phyloP scores from a whole-genome alignment of 768 basidiomycete genomes.

The Serendipita indica region DNA sequence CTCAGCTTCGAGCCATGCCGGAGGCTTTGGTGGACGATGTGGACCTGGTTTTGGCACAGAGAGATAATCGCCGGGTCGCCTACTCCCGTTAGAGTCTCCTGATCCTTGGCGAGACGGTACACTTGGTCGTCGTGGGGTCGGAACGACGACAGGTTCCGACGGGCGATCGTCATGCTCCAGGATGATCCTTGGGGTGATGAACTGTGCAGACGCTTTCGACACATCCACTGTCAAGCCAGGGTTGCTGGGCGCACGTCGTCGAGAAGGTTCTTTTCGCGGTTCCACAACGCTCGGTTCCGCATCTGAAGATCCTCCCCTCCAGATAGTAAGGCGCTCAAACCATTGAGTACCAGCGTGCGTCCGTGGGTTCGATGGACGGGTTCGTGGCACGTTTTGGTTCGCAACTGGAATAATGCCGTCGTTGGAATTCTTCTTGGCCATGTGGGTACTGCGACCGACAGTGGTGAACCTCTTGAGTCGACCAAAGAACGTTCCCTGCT shows the following conservation, averaged over 20 bases:
- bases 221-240: neutral
- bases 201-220: neutral
- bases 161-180: neutral
- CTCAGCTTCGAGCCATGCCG: neutral
- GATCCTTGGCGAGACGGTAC: neutral
- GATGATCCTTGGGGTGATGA: neutral
- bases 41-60: neutral
- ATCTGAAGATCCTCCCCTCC: neutral
- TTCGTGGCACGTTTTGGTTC: neutral
- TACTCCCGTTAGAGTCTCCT: neutral
- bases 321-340: neutral
- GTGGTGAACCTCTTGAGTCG: neutral
- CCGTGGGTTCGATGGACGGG: neutral
- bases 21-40: neutral
- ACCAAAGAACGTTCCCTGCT: neutral
- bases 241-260: neutral
- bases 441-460: neutral
- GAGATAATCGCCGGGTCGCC: neutral
- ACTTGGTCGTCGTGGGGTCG: neutral
- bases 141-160: neutral
- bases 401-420: neutral
- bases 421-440: constrained; percentile 6
- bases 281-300: neutral
- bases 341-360: neutral
- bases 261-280: neutral